Evolutionary conservation across 306 rosid species (phyloP).

Genomic region (Castanospermum australe): DNA sequence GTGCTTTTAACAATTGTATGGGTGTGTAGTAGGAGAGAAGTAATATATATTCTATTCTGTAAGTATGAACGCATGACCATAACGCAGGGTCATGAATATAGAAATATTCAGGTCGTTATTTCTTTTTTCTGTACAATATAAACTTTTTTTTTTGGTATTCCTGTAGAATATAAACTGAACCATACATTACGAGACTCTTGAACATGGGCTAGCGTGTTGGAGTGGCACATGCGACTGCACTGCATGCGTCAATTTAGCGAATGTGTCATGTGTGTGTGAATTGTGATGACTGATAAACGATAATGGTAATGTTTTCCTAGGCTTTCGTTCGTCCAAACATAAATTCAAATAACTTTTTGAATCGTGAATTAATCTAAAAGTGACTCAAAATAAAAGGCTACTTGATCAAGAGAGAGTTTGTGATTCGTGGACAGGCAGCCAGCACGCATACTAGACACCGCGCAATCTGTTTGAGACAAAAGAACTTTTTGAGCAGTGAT

Average conservation of each 20-base stretch:
- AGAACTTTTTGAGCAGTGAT: conserved; percentile 20
- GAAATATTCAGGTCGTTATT: not conserved
- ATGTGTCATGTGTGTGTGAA: not conserved
- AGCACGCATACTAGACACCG: not conserved
- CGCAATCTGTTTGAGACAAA: conserved; percentile 16
- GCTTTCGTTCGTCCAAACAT: conserved; percentile 8
- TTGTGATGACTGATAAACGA: not conserved
- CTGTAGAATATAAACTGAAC: not conserved
- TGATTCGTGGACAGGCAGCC: not conserved
- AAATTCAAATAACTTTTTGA: conserved; percentile 22
- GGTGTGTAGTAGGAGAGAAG: not conserved
- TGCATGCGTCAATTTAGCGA: conserved; percentile 18
- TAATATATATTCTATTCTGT: not conserved
- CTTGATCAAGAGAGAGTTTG: not conserved
- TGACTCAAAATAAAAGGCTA: not conserved
- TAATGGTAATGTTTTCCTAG: conserved; percentile 18
- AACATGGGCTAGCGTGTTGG: not conserved
- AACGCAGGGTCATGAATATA: not conserved
- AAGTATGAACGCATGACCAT: conserved; percentile 23
- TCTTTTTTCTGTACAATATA: no score
- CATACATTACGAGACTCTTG: not conserved
- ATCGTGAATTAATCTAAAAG: conserved; percentile 23
- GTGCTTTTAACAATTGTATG: conserved; percentile 16
- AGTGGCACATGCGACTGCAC: not conserved
- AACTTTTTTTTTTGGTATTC: not conserved